Evolutionary conservation across 2,329 filamentous ascomycete species (phyloP).

Genomic region (Hypoxylon sp.): DNA sequence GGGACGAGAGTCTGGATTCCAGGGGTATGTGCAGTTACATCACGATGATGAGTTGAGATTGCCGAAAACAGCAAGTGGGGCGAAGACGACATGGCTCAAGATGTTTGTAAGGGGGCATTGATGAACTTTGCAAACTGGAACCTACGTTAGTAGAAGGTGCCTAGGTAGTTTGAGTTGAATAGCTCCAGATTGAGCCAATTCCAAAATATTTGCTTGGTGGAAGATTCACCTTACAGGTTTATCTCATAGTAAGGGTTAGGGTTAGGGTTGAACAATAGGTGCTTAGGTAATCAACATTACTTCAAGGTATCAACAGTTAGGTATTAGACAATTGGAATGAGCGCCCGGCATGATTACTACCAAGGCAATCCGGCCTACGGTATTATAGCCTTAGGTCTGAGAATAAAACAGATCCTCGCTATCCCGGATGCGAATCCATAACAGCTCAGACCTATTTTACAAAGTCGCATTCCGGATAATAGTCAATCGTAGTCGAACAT

Average conservation of each 20-base stretch:
- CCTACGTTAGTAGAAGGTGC: neutral
- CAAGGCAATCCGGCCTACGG: neutral
- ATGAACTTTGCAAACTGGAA: neutral
- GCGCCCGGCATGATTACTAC: neutral
- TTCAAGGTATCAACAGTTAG: neutral
- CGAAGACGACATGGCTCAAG: neutral
- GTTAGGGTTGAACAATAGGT: neutral
- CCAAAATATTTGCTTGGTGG: neutral
- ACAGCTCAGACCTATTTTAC: slow-evolving; percentile 1
- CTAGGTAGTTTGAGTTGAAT: neutral
- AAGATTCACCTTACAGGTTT: neutral
- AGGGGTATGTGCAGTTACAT: neutral
- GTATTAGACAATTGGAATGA: neutral
- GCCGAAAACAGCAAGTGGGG: neutral
- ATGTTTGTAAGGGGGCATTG: neutral
- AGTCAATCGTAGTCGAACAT: slow-evolving; percentile 34
- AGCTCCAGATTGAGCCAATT: neutral
- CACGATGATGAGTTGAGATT: neutral
- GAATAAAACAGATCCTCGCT: no score
- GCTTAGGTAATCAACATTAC: no score
- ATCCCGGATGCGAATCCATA: neutral
- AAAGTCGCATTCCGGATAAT: slow-evolving; percentile 20
- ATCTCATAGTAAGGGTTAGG: neutral
- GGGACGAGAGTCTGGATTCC: neutral
- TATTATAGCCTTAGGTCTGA: neutral